A percentile compares a stretch with the other conserved stretches of the same genome.
Evolutionary conservation across 257 asterid species (phyloP).

Genomic region (Solanum infundibuliforme): DNA sequence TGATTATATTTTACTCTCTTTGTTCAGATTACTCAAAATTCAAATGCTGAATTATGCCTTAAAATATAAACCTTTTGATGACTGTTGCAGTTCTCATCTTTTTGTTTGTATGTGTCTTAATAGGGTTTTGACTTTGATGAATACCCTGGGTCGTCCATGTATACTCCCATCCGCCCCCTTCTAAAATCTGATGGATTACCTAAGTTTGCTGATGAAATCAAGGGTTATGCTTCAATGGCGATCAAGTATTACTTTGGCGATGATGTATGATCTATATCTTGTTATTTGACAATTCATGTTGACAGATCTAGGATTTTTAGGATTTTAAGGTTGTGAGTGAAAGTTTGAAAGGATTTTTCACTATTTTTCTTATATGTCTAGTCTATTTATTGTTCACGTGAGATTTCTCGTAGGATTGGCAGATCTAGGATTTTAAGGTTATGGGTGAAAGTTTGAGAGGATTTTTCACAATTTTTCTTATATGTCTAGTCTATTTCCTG

Average conservation of each 20-base stretch:
- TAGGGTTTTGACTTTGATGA: not conserved
- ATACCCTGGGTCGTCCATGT: not conserved
- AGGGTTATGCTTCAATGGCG: not conserved
- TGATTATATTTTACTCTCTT: not conserved
- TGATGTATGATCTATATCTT: not conserved
- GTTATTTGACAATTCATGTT: not conserved
- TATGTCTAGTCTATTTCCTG: too few species aligned
- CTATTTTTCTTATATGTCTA: too few species aligned
- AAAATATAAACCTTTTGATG: not conserved
- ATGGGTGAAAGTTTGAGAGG: too few species aligned
- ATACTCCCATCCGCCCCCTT: not conserved
- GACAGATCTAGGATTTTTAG: too few species aligned
- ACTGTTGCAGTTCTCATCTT: not conserved
- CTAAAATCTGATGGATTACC: not conserved
- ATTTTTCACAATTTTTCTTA: too few species aligned
- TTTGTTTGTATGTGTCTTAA: not conserved
- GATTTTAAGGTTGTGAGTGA: too few species aligned
- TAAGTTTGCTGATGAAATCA: not conserved
- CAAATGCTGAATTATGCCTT: not conserved
- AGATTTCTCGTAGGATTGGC: too few species aligned
- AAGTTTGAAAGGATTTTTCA: too few species aligned
- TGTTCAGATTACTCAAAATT: not conserved
- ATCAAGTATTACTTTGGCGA: not conserved
- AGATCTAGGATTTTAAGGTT: too few species aligned
- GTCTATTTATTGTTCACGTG: too few species aligned